Evolutionary conservation across 2,329 filamentous ascomycete species (phyloP).

Genomic region (Colletotrichum limetticola): DNA sequence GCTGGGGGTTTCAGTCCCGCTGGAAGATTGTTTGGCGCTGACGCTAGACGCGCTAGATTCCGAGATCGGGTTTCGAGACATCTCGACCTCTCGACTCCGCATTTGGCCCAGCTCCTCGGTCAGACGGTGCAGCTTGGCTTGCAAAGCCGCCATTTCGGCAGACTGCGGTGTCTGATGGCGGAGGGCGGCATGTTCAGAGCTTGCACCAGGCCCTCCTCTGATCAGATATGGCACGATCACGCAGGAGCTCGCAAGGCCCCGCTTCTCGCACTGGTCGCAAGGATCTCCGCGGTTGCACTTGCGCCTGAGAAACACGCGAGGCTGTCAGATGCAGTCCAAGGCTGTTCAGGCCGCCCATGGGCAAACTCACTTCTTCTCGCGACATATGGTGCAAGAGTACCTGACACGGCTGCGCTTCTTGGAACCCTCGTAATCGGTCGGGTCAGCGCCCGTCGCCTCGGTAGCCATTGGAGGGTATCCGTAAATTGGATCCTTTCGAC

Average conservation of each 20-base stretch:
- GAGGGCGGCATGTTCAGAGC: conserved; percentile 35
- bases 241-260: conserved; percentile 41
- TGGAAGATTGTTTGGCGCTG: not conserved
- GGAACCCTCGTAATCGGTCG: conserved; percentile 27
- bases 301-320: conserved; percentile 37
- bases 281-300: conserved; percentile 46
- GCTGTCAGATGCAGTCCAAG: not conserved
- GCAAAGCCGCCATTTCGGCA: not conserved
- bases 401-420: conserved; percentile 46
- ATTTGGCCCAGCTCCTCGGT: not conserved
- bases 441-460: conserved; percentile 52
- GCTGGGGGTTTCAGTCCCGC: not conserved
- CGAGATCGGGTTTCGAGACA: conserved; percentile 5
- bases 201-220: conserved; percentile 16
- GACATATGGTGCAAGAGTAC: conserved; percentile 46
- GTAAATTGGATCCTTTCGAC: not conserved
- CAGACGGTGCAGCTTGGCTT: not conserved
- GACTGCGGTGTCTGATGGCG: not conserved
- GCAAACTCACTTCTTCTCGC: conserved; percentile 45
- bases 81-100: not conserved
- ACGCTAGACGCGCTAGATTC: conserved; percentile 11
- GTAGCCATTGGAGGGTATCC: not conserved
- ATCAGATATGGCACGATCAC: conserved; percentile 41
- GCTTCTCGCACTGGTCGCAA: conserved; percentile 46
- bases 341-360: not conserved